Base-by-base conservation (phyloP, 2,329 filamentous ascomycete genomes). In the Trichoderma hamatum region DNA sequence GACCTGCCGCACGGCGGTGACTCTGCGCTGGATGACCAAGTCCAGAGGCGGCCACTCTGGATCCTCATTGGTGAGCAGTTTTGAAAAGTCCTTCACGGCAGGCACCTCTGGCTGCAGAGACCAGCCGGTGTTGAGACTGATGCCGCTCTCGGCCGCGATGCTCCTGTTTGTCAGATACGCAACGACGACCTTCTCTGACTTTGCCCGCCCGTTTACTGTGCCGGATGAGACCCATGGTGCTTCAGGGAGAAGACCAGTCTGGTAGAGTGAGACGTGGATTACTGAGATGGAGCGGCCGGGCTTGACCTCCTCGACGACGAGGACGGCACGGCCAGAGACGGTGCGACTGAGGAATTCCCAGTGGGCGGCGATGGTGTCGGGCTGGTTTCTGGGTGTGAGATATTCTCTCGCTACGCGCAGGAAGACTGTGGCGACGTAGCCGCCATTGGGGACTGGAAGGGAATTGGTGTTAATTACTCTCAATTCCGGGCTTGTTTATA, bases 351-450 rank as follows among this genome's bases (percentile, higher is more conserved):
- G 74, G 68, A 80, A 85, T 58, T 82, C 77, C 70, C 83, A 81
- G 64, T 83, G 79, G 0, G 78, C 78, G 1, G 79, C 76, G 24
- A 83, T 70, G 2, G 80, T 77, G 71, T 83, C 78, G 0, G 78
- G 75, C 52, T 83, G 82, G 21, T 74, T 72, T 2, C 75, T 74
- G 1, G 73, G 62, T 19, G 71, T 60, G 19, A 83, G 76, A 68
- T 84, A 80, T 3, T 72, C 69, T 14, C 72, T 74, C 9, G 79
- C 78, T 3, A 77, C 79, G 3, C 75, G 72, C 49, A 83, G 74
- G 60, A 85, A 77, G 59, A 80, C 76, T 19, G 79, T 77, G 5
- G 82, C 79, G 1, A 83, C 78, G 68, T 84, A 85, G 51, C 83
- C 83, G 69, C 83, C 83, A 68, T 85, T 82, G 2, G 83, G 82